Base-by-base conservation (phyloP, 495 filamentous ascomycete genomes). In the Evansstolkia leycettana region DNA sequence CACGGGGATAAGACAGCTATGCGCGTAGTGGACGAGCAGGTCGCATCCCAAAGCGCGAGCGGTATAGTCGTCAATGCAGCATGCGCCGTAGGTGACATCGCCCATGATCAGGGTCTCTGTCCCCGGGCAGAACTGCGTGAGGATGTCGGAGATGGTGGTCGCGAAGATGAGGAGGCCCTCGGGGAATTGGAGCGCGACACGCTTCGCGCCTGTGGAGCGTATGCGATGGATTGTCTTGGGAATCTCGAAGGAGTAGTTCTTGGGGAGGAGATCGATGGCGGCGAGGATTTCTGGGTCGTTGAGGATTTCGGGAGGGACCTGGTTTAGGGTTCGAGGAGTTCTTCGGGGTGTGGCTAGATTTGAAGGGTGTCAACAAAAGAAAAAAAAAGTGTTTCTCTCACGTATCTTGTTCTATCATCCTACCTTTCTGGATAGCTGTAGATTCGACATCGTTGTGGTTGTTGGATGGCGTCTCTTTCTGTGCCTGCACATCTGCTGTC, bases 51-150 rank as follows among this genome's bases (percentile, higher is more conserved):
- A 70, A 0, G 90, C 90, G 13, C 90, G 74, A 0, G 90, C 90
- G 0, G 90, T 96, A 60, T 89, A 99, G 62, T 99, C 90, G 52
- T 99, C 90, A 42, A 99, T 95, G 51, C 90, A 99, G 65, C 90
- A 99, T 2, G 90, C 90, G 31, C 90, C 90, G 60, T 99, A 99
- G 0, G 90, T 99, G 17, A 99, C 90, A 46, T 99, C 90, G 33
- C 92, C 90, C 90, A 99, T 96, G 54, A 99, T 96, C 11, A 95
- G 64, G 0, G 92, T 95, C 48, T 89, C 80, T 27, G 76, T 78
- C 2, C 83, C 86, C 0, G 86, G 78, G 55, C 90, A 99, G 65
- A 99, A 99, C 43, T 82, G 77, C 8, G 83, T 86, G 23, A 99
- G 65, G 58, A 96, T 99, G 58, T 99, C 90, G 2, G 92, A 92